A percentile compares a stretch with the other conserved stretches of the same genome.
Conservation (phyloP, 345 rosid genomes). For the Hirschfeldia incana region DNA sequence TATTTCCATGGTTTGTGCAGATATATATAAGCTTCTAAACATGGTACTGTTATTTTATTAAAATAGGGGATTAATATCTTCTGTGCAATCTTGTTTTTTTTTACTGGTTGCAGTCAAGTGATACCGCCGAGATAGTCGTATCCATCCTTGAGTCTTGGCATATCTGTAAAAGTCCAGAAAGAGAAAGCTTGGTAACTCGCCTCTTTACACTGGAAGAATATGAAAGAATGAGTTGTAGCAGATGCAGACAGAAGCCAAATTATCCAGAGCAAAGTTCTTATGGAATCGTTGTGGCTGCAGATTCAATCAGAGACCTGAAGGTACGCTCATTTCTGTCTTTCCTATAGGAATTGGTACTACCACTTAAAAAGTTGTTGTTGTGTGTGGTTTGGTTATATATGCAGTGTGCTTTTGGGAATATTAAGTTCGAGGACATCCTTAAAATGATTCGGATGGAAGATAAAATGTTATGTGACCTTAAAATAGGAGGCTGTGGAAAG, state of each 20-base stretch:
- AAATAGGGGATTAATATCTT: background rate
- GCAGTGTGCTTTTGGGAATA: background rate
- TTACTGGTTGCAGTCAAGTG: slow-evolving; percentile 12
- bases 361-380: background rate
- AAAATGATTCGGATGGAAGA: background rate
- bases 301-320: slow-evolving; percentile 32
- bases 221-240: slow-evolving; percentile 26
- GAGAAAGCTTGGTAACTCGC: slow-evolving; percentile 16
- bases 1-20: background rate
- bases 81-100: background rate
- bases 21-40: background rate
- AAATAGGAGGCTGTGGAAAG: slow-evolving; percentile 30
- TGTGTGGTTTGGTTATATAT: background rate
- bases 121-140: slow-evolving; percentile 10
- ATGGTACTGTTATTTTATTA: background rate
- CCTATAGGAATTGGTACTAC: background rate
- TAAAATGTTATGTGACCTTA: slow-evolving; percentile 20
- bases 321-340: background rate
- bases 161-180: slow-evolving; percentile 7
- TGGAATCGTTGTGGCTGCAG: slow-evolving; percentile 18
- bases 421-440: background rate
- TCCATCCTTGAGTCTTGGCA: slow-evolving; percentile 26
- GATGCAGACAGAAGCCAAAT: slow-evolving; percentile 20
- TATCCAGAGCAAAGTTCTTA: slow-evolving; percentile 30
- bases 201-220: slow-evolving; percentile 16